Conservation (phyloP, 1,139 yeast species). For the Kluyveromyces sp. region DNA sequence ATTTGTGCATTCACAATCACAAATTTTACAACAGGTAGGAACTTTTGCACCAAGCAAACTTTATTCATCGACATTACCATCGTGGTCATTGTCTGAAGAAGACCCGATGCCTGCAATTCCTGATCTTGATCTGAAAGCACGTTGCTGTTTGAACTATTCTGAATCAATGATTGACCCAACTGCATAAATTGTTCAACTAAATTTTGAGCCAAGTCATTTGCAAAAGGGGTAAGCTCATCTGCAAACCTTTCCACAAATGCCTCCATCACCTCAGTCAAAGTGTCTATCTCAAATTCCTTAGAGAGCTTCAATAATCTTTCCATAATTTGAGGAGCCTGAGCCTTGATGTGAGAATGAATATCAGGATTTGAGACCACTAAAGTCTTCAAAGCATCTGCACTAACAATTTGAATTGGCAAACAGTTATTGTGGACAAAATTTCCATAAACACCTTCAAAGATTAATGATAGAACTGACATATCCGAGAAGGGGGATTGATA, state of each 20-base stretch:
- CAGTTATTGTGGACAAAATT: conserved; percentile 34
- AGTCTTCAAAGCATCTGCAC: conserved; percentile 82
- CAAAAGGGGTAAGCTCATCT: conserved; percentile 86
- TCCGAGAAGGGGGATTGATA: conserved; percentile 49
- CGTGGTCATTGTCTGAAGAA: conserved; percentile 81
- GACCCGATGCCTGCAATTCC: conserved; percentile 81
- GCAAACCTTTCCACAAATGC: conserved; percentile 87
- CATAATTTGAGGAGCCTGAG: conserved; percentile 74
- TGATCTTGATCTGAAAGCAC: conserved; percentile 59
- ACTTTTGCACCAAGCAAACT: conserved; percentile 63
- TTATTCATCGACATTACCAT: conserved; percentile 77
- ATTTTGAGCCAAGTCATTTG: conserved; percentile 73
- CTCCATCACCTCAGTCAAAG: conserved; percentile 85
- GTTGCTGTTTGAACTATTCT: conserved; percentile 33
- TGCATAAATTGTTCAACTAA: conserved; percentile 73
- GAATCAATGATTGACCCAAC: conserved; percentile 61
- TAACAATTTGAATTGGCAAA: conserved; percentile 78
- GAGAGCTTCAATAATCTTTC: conserved; percentile 70
- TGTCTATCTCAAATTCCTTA: conserved; percentile 78
- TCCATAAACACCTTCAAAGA: conserved; percentile 53
- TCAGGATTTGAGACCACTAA: conserved; percentile 53
- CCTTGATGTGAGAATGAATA: conserved; percentile 62
- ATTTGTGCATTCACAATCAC: conserved; percentile 62
- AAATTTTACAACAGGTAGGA: conserved; percentile 64
- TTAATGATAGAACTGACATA: conserved; percentile 44